phyloP scores from a whole-genome alignment of 2,329 filamentous ascomycete species.

The Chrysoporthe austroafricana region DNA sequence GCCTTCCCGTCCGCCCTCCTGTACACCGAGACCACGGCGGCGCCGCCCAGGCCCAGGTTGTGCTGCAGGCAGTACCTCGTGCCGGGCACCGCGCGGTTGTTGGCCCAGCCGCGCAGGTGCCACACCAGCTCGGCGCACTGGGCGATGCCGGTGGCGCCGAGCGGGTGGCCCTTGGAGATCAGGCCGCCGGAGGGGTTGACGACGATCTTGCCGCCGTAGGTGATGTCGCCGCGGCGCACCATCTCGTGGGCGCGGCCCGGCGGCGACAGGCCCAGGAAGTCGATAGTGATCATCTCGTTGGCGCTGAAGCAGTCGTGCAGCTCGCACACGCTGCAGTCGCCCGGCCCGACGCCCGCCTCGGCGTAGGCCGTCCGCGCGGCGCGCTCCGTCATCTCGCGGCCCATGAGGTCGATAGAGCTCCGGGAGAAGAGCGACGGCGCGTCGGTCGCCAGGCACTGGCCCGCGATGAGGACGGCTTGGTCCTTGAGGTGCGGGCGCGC shows the following conservation, averaged over 20 bases:
- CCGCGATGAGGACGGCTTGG: slow-evolving; percentile 87
- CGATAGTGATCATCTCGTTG: slow-evolving; percentile 90
- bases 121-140: slow-evolving; percentile 95
- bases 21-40: slow-evolving; percentile 89
- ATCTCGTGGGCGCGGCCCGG: slow-evolving; percentile 90
- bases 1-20: slow-evolving; percentile 76
- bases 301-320: slow-evolving; percentile 96
- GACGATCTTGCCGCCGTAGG: slow-evolving; percentile 81
- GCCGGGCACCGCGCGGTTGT: slow-evolving; percentile 74
- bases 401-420: slow-evolving; percentile 85
- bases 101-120: slow-evolving; percentile 95
- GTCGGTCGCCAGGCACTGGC: slow-evolving; percentile 87
- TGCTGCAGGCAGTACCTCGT: slow-evolving; percentile 84
- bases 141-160: slow-evolving; percentile 91
- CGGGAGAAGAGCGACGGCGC: slow-evolving; percentile 76
- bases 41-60: slow-evolving; percentile 89
- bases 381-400: slow-evolving; percentile 79
- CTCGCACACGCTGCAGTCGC: slow-evolving; percentile 83
- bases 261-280: slow-evolving; percentile 78
- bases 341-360: slow-evolving; percentile 71
- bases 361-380: slow-evolving; percentile 72
- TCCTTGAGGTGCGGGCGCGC: slow-evolving; percentile 78
- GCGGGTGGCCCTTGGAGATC: slow-evolving; percentile 94
- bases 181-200: slow-evolving; percentile 94
- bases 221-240: slow-evolving; percentile 85